Evolutionary conservation across 2,329 filamentous ascomycete genomes (phyloP), one percentile per base, ranked within the genome.

Genomic region (Thermochaetoides dissita): DNA sequence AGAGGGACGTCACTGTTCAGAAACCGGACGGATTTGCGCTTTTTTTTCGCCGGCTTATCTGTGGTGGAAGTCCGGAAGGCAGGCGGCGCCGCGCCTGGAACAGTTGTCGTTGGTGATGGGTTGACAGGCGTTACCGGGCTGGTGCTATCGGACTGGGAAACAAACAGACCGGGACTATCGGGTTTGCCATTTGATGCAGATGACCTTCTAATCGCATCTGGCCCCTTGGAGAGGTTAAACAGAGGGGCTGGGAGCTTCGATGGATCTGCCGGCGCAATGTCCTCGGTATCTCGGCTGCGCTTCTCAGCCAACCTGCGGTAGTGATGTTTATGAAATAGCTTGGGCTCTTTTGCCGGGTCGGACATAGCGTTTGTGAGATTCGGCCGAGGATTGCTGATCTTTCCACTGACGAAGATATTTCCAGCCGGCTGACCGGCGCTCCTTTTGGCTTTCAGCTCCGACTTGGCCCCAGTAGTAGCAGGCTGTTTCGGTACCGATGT

Each of bases 361-460:
- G 53, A 53, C 44, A 67, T 64, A 7, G 42, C 57, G 3, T 67
- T 61, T 10, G 49, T 52, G 3, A 74, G 53, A 9, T 49, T 61
- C 2, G 42, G 36, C 10, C 64, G 58, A 12, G 52, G 50, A 46
- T 63, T 68, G 30, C 51, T 56, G 28, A 49, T 54, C 43, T 59
- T 68, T 2, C 70, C 69, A 8, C 59, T 59, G 6, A 54, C 47
- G 38, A 74, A 74, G 1, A 74, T 62, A 44, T 73, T 74, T 2
- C 45, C 48, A 2, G 44, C 39, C 17, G 44, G 38, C 10, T 42
- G 40, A 30, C 34, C 36, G 9, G 40, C 37, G 36, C 43, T 51
- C 29, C 47, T 51, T 37, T 52, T 53, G 7, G 51, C 51, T 7
- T 34, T 51, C 12, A 50, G 36, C 10, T 37, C 12, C 29, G 41